Base-by-base conservation (phyloP, 2,329 filamentous ascomycete species). In the Macroventuria anomochaeta region DNA sequence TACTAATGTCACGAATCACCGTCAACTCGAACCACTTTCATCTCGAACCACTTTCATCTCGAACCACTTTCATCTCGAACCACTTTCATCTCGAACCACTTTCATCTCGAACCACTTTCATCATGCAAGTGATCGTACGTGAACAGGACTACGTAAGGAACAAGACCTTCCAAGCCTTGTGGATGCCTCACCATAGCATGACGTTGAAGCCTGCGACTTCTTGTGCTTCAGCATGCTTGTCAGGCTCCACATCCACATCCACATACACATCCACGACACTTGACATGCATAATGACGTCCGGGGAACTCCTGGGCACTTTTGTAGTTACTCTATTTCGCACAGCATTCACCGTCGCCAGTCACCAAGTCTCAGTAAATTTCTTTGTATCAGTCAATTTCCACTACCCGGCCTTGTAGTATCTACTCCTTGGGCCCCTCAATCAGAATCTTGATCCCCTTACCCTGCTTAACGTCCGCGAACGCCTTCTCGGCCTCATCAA, bases 391-490 rank as follows among this genome's bases (percentile, higher is more conserved):
- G n/a, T n/a, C n/a, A n/a, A n/a, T n/a, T n/a, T n/a, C n/a, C n/a
- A n/a, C n/a, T n/a, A n/a, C n/a, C n/a, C n/a, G n/a, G n/a, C n/a
- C n/a, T n/a, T n/a, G n/a, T n/a, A n/a, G n/a, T n/a, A n/a, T 28
- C 25, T 52, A 53, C 61, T 69, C 65, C 43, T 62, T 67, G 4
- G 74, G 75, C 1, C 77, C 77, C 51, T 76, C 73, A 44, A 81
- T 81, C 55, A 88, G 81, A 74, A 71, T 82, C 82, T 86, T 83
- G 55, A 92, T 88, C 37, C 90, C 85, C 78, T 95, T 88, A 2
- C 92, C 93, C 64, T 85, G 84, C 81, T 91, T 92, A 33, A 96
- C 91, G 76, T 92, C 89, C 69, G 87, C 83, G 71, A 97, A 97
- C 0, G 93, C 93, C 69, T 88, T 81, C 78, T 96, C 91, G 0